These are phyloP conservation scores for Aspergillus flavus DNA, from an alignment of 2,329 filamentous ascomycete species.

Conservation along the genomic window DNA sequence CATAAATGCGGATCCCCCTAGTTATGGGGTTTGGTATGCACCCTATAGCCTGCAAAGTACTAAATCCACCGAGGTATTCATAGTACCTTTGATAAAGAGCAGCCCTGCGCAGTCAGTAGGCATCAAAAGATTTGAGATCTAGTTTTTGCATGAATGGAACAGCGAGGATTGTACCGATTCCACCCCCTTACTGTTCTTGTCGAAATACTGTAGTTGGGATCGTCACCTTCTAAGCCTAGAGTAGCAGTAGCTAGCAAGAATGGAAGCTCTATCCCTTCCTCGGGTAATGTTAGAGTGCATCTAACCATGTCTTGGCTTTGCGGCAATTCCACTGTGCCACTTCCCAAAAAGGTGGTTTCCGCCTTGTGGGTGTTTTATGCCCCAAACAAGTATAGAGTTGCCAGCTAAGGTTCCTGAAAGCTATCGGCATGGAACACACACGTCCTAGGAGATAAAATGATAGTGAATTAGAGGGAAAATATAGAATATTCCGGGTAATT, in stretches of 20 bases:
- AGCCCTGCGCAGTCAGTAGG: neutral
- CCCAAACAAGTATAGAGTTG: neutral
- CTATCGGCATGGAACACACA: neutral
- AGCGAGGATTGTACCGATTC: neutral
- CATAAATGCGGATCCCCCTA: neutral
- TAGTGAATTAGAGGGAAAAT: neutral
- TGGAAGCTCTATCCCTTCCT: neutral
- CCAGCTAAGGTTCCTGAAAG: neutral
- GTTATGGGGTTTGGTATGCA: neutral
- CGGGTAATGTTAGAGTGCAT: neutral
- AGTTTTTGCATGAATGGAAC: too few species aligned
- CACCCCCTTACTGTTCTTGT: neutral
- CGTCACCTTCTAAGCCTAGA: too few species aligned
- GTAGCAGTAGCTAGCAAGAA: neutral
- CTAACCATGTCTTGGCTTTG: neutral
- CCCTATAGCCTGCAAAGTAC: neutral
- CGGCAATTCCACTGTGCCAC: neutral
- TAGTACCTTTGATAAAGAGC: neutral
- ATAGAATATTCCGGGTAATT: neutral
- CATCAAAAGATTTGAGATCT: neutral
- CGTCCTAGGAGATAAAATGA: neutral
- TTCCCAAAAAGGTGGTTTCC: neutral
- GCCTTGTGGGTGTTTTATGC: neutral
- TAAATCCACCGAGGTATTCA: neutral
- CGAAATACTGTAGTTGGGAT: too few species aligned